Evolutionary conservation across 2,329 filamentous ascomycete species (phyloP).

Genomic region (Nemania sp.): DNA sequence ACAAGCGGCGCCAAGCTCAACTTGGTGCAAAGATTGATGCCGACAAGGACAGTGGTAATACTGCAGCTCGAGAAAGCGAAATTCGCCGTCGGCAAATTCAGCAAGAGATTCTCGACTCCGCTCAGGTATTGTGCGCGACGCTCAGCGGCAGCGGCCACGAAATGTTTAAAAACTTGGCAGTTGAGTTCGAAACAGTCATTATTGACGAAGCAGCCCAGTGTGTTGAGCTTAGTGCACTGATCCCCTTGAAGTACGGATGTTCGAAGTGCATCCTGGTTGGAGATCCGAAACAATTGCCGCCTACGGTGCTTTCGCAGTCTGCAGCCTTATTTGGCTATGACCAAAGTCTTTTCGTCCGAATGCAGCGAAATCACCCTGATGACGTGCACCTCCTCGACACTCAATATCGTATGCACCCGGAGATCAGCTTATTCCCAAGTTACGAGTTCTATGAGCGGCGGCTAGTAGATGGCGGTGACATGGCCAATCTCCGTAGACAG

Average conservation of each 20-base stretch:
- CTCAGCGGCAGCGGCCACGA: constrained; percentile 95
- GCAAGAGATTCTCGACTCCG: constrained; percentile 86
- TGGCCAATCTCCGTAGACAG: constrained; percentile 73
- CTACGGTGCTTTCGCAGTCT: constrained; percentile 92
- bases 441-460: constrained; percentile 88
- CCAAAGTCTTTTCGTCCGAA: constrained; percentile 96
- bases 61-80: constrained; percentile 80
- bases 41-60: constrained; percentile 82
- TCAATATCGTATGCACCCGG: constrained; percentile 98
- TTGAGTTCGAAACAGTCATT: constrained; percentile 98
- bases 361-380: constrained; percentile 88
- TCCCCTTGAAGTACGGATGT: constrained; percentile 95
- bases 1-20: constrained; percentile 75
- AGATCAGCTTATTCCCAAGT: constrained; percentile 91
- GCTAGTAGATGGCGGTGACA: constrained; percentile 81
- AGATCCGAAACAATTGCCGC: constrained; percentile 95
- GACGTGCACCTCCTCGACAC: constrained; percentile 94
- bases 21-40: constrained; percentile 85
- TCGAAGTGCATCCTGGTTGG: constrained; percentile 96
- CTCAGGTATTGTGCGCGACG: constrained; percentile 92
- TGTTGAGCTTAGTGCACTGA: constrained; percentile 93
- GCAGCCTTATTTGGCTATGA: constrained; percentile 93
- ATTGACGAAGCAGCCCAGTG: constrained; percentile 98
- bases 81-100: constrained; percentile 82
- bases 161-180: constrained; percentile 90